Conservation (phyloP, 2,329 filamentous ascomycete genomes). For the Emmonsiellopsis sp. region DNA sequence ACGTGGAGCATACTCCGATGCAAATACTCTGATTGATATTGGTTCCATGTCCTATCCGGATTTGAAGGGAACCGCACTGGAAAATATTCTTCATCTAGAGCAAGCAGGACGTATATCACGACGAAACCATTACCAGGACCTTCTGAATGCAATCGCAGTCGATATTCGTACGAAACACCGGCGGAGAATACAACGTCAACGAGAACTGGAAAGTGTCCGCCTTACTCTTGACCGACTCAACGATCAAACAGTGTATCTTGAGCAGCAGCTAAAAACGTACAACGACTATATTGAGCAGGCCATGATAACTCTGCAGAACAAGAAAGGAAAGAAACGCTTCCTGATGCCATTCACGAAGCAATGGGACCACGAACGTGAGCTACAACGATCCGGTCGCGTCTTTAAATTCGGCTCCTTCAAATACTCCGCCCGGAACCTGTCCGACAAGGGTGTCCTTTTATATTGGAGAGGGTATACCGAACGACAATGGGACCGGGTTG, state of each 20-base stretch:
- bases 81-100: constrained; percentile 88
- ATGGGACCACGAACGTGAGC: constrained; percentile 95
- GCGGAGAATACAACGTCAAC: constrained; percentile 79
- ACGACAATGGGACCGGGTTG: constrained; percentile 81
- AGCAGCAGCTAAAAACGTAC: constrained; percentile 92
- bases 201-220: constrained; percentile 63
- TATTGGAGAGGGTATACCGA: constrained; percentile 78
- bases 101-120: constrained; percentile 74
- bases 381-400: constrained; percentile 82
- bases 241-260: constrained; percentile 73
- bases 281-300: constrained; percentile 99
- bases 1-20: constrained; percentile 80
- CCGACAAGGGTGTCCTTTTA: constrained; percentile 88
- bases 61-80: constrained; percentile 82
- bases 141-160: constrained; percentile 93
- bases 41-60: constrained; percentile 83
- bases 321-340: constrained; percentile 92
- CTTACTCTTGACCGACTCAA: constrained; percentile 39
- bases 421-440: constrained; percentile 80
- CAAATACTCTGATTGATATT: constrained; percentile 74
- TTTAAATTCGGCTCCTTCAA: constrained; percentile 98
- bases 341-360: constrained; percentile 95
- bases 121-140: constrained; percentile 88
- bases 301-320: constrained; percentile 92
- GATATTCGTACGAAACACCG: constrained; percentile 97